These are phyloP conservation scores for Cicer bijugum DNA, from an alignment of 306 rosid species.

Conservation along the genomic window DNA sequence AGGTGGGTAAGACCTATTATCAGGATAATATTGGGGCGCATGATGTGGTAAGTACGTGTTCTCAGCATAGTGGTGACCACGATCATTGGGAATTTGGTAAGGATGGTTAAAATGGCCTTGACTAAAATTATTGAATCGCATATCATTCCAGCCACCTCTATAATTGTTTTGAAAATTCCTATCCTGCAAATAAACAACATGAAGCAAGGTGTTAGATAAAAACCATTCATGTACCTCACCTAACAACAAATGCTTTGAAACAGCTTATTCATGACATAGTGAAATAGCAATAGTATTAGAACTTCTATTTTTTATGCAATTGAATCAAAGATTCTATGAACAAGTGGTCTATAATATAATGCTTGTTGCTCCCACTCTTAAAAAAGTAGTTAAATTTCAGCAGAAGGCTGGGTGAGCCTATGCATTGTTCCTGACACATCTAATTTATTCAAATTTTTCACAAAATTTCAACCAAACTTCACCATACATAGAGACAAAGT, in stretches of 20 bases:
- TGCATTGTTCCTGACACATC: background rate
- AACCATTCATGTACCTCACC: background rate
- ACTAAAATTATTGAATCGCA: background rate
- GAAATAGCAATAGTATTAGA: background rate
- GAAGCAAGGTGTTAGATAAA: conserved; percentile 8
- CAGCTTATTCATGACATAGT: background rate
- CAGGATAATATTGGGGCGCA: background rate
- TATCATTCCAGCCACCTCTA: conserved; percentile 14
- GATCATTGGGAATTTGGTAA: conserved; percentile 20
- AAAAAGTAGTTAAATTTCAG: background rate
- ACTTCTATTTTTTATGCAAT: background rate
- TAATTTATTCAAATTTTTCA: background rate
- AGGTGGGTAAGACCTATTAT: background rate
- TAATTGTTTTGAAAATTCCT: conserved; percentile 15
- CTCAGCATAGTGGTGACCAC: background rate
- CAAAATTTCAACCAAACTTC: background rate
- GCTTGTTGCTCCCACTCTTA: background rate
- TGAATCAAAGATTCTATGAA: background rate
- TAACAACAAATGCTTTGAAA: background rate
- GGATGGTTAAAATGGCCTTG: conserved; percentile 26
- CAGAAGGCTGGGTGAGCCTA: background rate
- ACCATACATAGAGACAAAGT: background rate
- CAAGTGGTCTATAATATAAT: background rate
- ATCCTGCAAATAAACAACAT: conserved; percentile 39
- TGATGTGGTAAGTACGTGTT: background rate